Base-by-base conservation (phyloP, 2,329 filamentous ascomycete species). In the Penicillium sp. region DNA sequence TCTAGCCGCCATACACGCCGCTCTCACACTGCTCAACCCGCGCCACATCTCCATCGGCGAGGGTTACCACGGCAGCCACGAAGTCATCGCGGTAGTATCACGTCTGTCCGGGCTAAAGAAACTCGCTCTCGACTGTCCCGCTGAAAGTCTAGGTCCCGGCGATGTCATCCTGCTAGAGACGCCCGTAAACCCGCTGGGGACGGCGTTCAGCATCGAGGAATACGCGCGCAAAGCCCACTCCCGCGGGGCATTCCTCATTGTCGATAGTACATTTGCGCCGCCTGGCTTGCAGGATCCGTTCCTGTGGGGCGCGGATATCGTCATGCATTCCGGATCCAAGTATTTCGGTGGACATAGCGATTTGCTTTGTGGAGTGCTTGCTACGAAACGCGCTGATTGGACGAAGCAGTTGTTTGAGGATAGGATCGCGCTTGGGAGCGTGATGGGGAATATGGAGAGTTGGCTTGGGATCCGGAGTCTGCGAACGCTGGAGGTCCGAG, bases 321-420 rank as follows among this genome's bases (percentile, higher is more conserved):
- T 96, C n/a, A 89, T 97, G 89, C 93, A 97, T 77, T 88, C 84
- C 55, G 93, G 91, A 6, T 96, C 92, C 17, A 97, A 97, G 82
- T 97, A 97, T 77, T 84, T 97, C 63, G 93, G 93, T 29, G 93
- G 93, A 0, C 93, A 97, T 77, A 93, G 88, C 61, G 93, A 97
- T 76, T 83, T 97, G 84, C 83, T 97, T 8, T 94, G 90, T 70
- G 93, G 93, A 13, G 86, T 94, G 25, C 76, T 97, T 45, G 83
- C 86, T 0, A 81, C 91, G 1, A 55, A 60, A 17, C n/a, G 79
- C 81, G 55, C 60, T 48, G 79, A 78, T 6, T 89, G 87, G 87
- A 70, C 85, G 23, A 71, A 74, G 49, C 78, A 72, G 15, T 75
- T 97, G 67, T 76, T 81, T 43, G 73, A 73, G 1, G 93, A 97